Evolutionary conservation across 139 green algal genomes (phyloP).

Genomic region (Asterochloris sp.): DNA sequence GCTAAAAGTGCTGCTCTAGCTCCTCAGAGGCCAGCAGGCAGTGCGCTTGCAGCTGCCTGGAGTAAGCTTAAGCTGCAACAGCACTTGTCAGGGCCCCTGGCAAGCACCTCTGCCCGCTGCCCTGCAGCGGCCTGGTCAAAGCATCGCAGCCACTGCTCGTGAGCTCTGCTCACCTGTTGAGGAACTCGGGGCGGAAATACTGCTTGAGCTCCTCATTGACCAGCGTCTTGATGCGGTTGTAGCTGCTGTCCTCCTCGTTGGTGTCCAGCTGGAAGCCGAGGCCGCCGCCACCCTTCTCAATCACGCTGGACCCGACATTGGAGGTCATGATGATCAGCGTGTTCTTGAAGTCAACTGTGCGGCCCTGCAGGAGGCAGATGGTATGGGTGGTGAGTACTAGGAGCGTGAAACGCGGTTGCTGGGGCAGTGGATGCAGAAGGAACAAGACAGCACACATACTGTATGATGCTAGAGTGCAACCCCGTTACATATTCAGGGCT

Average conservation of each 20-base stretch:
- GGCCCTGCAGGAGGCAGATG: conserved; percentile 42
- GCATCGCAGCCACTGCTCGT: neutral
- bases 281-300: conserved; percentile 92
- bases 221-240: conserved; percentile 95
- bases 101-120: neutral
- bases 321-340: conserved; percentile 99
- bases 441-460: too few relatives aligned
- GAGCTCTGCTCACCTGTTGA: conserved; percentile 69
- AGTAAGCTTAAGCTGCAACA: neutral
- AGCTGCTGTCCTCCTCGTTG: conserved; percentile 60
- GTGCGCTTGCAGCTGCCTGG: neutral
- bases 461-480: too few relatives aligned
- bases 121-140: neutral
- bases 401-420: neutral
- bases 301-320: conserved; percentile 94
- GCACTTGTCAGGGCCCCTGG: neutral
- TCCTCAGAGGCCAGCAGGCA: too few relatives aligned
- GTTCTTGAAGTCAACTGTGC: conserved; percentile 99
- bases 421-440: too few relatives aligned
- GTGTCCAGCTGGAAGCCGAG: conserved; percentile 75
- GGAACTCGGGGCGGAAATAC: conserved; percentile 98
- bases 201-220: conserved; percentile 99
- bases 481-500: too few relatives aligned
- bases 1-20: too few relatives aligned
- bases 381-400: neutral